Evolutionary conservation across 2,329 filamentous ascomycete species (phyloP).

Genomic region (Cladophialophora yegresii): DNA sequence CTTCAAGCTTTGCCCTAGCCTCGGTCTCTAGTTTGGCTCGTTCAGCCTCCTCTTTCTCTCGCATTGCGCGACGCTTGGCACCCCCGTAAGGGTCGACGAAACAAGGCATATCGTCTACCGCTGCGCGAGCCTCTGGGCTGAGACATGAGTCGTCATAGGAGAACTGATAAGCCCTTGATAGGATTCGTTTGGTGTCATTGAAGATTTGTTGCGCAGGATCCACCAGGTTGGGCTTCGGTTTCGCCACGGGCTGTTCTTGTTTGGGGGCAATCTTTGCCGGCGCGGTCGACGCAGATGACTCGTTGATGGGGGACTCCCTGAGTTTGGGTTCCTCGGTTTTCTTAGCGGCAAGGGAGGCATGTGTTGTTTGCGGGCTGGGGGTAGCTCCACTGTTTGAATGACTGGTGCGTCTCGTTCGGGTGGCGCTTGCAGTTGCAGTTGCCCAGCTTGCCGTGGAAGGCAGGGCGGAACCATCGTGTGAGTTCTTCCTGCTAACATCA

Average conservation of each 20-base stretch:
- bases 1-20: conserved; percentile 55
- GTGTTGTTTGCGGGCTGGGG: conserved; percentile 70
- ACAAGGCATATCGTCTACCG: conserved; percentile 66
- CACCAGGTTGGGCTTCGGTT: conserved; percentile 35
- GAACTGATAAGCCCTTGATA: conserved; percentile 56
- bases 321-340: conserved; percentile 41
- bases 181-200: conserved; percentile 49
- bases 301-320: conserved; percentile 35
- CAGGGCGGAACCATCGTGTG: conserved; percentile 82
- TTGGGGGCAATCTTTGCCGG: conserved; percentile 32
- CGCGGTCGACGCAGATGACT: conserved; percentile 20
- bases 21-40: conserved; percentile 57
- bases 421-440: conserved; percentile 63
- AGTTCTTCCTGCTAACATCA: conserved; percentile 58
- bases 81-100: conserved; percentile 83
- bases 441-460: conserved; percentile 96
- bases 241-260: conserved; percentile 37
- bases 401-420: conserved; percentile 67
- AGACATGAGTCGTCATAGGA: conserved; percentile 54
- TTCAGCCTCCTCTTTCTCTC: conserved; percentile 68
- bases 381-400: conserved; percentile 78
- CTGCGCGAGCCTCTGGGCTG: conserved; percentile 52
- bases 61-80: conserved; percentile 75
- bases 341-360: conserved; percentile 46
- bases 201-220: conserved; percentile 37